phyloP scores from a whole-genome alignment of 495 filamentous ascomycete species.

The Penicillium alfredii region DNA sequence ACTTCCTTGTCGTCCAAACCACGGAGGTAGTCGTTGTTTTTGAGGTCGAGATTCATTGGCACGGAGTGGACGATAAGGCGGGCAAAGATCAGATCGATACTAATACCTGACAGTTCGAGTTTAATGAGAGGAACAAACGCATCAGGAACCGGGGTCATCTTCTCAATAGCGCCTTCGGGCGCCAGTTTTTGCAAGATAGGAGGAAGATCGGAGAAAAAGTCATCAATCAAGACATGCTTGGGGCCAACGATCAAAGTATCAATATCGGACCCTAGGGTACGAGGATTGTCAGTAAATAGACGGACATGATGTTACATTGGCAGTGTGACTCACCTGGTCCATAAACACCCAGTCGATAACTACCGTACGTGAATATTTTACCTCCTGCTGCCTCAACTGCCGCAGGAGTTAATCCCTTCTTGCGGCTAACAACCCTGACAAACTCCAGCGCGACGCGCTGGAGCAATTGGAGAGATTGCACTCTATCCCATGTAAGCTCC shows the following conservation, averaged over 20 bases:
- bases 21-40: conserved; percentile 75
- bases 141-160: conserved; percentile 80
- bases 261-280: conserved; percentile 76
- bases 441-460: conserved; percentile 79
- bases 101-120: conserved; percentile 81
- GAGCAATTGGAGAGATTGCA: conserved; percentile 58
- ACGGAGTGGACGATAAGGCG: conserved; percentile 67
- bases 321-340: conserved; percentile 62
- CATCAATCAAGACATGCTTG: conserved; percentile 74
- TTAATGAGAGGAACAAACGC: conserved; percentile 96
- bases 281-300: conserved; percentile 10
- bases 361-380: conserved; percentile 91
- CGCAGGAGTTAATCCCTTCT: conserved; percentile 67
- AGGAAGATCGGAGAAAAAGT: conserved; percentile 89
- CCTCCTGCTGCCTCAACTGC: conserved; percentile 77
- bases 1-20: conserved; percentile 82
- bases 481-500: too few species aligned
- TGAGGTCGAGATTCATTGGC: conserved; percentile 64
- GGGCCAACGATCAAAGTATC: conserved; percentile 91
- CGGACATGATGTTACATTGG: too few species aligned
- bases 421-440: conserved; percentile 68
- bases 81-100: conserved; percentile 91
- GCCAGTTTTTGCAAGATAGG: conserved; percentile 66
- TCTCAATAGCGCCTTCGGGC: conserved; percentile 67
- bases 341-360: conserved; percentile 88